Evolutionary conservation across 2,329 filamentous ascomycete genomes (phyloP).

Genomic region (Hymenoscyphus scutula): DNA sequence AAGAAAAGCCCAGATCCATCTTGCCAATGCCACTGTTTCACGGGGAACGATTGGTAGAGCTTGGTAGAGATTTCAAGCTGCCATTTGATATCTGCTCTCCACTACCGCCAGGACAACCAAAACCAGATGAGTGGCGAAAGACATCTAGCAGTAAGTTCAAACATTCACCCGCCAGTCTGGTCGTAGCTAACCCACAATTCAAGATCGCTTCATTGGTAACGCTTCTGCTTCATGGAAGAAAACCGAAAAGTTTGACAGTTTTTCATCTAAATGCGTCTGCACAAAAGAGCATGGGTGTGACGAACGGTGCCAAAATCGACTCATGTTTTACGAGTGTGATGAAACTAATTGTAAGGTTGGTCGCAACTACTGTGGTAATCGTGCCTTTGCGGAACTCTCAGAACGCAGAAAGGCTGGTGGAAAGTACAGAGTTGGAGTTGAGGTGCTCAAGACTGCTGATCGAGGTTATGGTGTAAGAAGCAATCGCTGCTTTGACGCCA

Average conservation of each 20-base stretch:
- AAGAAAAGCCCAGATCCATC: conserved; percentile 46
- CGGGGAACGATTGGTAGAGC: conserved; percentile 67
- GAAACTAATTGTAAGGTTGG: conserved; percentile 81
- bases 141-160: conserved; percentile 76
- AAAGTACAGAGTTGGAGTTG: conserved; percentile 88
- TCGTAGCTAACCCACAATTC: conserved; percentile 22
- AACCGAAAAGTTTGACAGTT: conserved; percentile 69
- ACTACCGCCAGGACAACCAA: conserved; percentile 79
- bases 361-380: conserved; percentile 74
- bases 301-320: conserved; percentile 88
- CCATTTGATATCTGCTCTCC: conserved; percentile 90
- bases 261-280: conserved; percentile 76
- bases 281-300: conserved; percentile 75
- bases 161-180: not conserved
- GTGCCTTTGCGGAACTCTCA: conserved; percentile 78
- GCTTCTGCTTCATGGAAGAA: conserved; percentile 80
- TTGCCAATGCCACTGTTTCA: conserved; percentile 78
- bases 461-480: conserved; percentile 89
- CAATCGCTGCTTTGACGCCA: conserved; percentile 80
- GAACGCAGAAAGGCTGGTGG: conserved; percentile 74
- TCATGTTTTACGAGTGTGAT: conserved; percentile 98
- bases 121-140: conserved; percentile 89
- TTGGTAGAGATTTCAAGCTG: conserved; percentile 79
- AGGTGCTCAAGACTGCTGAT: conserved; percentile 87
- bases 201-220: conserved; percentile 88